Conservation (phyloP, 441 rosid genomes). For the Manihot esculenta region DNA sequence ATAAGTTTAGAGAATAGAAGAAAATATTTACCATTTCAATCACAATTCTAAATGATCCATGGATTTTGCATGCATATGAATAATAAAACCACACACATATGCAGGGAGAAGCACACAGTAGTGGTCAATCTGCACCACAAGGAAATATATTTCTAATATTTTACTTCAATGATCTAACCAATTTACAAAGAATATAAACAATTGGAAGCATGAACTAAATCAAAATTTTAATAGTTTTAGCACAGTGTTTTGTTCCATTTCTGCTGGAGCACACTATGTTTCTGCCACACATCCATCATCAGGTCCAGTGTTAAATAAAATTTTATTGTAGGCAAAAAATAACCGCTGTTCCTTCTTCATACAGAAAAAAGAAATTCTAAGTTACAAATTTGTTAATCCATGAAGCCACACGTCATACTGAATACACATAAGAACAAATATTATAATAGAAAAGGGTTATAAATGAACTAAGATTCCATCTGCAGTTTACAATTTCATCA, state of each 20-base stretch:
- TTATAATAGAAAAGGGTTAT: background rate
- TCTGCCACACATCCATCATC: background rate
- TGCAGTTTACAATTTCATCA: slow-evolving; percentile 12
- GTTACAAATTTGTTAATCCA: background rate
- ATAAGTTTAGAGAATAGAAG: slow-evolving; percentile 15
- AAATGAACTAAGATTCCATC: background rate
- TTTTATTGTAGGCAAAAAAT: background rate
- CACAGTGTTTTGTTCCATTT: background rate
- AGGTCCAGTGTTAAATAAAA: slow-evolving; percentile 5
- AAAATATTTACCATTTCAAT: slow-evolving; percentile 1
- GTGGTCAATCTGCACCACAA: background rate
- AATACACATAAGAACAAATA: background rate
- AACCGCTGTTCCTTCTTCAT: background rate
- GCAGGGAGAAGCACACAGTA: background rate
- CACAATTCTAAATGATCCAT: background rate
- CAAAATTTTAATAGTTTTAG: background rate
- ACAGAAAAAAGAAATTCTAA: slow-evolving; percentile 1
- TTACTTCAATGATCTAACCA: background rate
- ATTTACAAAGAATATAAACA: background rate
- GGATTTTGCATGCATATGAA: background rate
- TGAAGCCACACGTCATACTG: background rate
- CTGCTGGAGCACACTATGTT: background rate
- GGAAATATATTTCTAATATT: too few species aligned
- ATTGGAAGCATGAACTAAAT: background rate
- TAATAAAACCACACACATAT: background rate